Evolutionary conservation across 2,329 filamentous ascomycete species (phyloP), one percentile per base, ranked within the genome.

Genomic region (Pochonia chlamydosporia): DNA sequence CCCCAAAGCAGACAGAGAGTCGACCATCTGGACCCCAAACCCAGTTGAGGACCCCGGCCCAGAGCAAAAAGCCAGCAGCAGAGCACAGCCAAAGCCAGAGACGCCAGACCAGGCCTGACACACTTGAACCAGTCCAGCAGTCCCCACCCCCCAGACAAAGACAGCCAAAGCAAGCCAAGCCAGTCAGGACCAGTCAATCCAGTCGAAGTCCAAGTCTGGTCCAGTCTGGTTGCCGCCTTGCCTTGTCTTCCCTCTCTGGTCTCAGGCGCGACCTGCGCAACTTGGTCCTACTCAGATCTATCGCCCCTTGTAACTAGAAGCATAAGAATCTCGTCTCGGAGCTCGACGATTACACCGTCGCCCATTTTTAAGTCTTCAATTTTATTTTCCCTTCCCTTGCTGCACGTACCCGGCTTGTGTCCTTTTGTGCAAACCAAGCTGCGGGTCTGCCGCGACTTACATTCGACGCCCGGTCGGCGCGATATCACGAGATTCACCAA

Each of bases 401-500:
- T 31, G 40, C 35, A 41, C 36, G 36, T 23, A 36, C 41, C 36
- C 42, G 42, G 6, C 21, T 37, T n/a, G 25, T 37, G 26, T 39
- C 42, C n/a, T n/a, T 31, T 45, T 45, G 37, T 40, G 28, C 28
- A 35, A 26, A 44, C 49, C 45, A 40, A 46, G 51, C 39, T 48
- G 52, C 46, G 50, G 52, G 52, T 52, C 52, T 44, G 49, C 49
- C 50, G 50, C 54, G 54, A 62, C 63, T 63, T 65, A 63, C 46
- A 54, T 59, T 56, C 49, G 53, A 56, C 55, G 42, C 42, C 49
- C 40, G 47, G 28, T 35, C 33, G 52, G 57, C 68, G 67, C 69
- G 68, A 71, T 69, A 72, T 72, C 69, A 72, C 70, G 69, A 72
- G 69, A 67, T 71, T 64, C 66, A 65, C 66, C 61, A 63, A 64